Evolutionary conservation across 306 rosid species (phyloP), one percentile per base, ranked within the genome.

Genomic region (Rosa persica): DNA sequence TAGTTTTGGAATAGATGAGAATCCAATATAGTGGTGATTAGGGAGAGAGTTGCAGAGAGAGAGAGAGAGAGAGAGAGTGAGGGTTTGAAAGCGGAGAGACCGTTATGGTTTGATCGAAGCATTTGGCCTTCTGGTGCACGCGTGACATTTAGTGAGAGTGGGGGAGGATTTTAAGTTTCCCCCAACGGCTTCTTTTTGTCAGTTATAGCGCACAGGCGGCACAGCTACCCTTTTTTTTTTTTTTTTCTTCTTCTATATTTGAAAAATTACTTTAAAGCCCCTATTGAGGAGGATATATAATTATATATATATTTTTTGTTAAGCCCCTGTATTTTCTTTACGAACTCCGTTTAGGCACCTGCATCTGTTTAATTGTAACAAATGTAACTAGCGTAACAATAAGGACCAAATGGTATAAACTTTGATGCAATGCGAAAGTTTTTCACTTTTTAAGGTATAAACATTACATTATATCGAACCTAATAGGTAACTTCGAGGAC

Each of bases 11-110:
- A 20, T 54, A 20, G 12, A 2, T 54, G 2, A 54, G 25, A 20
- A 8, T 54, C 25, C 25, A 3, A 54, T 54, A 54, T 7, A 54
- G 67, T 25, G 34, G 40, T 25, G 67, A 12, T 27, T 61, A 61
- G 67, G 17, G 67, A 6, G 68, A 42, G 54, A 30, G 75, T 27
- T 46, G 75, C 75, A 72, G 75, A 72, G 62, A 8, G 8, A n/a
- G 5, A 55, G 25, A 2, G 3, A 20, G 48, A 30, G 55, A 12
- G 74, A 42, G 27, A 39, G 52, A 43, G 1, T 20, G 42, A 11
- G 54, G 55, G 44, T 34, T 51, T 46, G 44, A 72, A 49, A 57
- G 30, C 39, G 66, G 77, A 73, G 51, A 73, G 77, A 52, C 48
- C 76, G 49, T 73, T 73, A 38, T 12, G 36, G n/a, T 12, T 42